phyloP scores from a whole-genome alignment of 192 early-diverging fungal genomes.

The Geosiphon pyriformis region DNA sequence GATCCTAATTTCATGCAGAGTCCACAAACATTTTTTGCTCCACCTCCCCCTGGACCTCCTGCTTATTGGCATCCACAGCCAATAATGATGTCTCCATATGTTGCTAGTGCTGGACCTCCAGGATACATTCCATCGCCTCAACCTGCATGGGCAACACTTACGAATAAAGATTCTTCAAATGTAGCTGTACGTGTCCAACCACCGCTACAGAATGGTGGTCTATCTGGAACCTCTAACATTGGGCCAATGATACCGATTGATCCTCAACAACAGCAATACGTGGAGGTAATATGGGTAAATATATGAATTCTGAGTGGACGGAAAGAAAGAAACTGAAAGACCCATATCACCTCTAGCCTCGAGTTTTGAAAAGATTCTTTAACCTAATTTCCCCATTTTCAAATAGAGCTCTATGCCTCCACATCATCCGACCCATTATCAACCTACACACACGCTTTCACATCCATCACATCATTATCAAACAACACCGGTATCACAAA shows the following conservation, averaged over 20 bases:
- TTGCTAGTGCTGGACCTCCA: background rate
- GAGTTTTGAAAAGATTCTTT: background rate
- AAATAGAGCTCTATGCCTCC: background rate
- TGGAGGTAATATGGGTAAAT: conserved; percentile 26
- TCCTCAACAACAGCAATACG: conserved; percentile 19
- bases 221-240: background rate
- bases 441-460: background rate
- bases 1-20: conserved; percentile 14
- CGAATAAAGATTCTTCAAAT: conserved; percentile 8
- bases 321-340: background rate
- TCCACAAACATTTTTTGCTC: conserved; percentile 2
- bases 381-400: background rate
- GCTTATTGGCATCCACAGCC: conserved; percentile 20
- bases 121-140: conserved; percentile 3
- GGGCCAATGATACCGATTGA: conserved; percentile 10
- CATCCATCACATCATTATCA: conserved; percentile 6
- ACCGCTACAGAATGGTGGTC: background rate
- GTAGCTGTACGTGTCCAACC: background rate
- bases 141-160: conserved; percentile 5
- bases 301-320: background rate
- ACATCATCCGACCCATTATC: conserved; percentile 11
- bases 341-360: background rate
- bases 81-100: conserved; percentile 16
- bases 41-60: conserved; percentile 1
- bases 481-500: background rate